phyloP scores from a whole-genome alignment of 1,284 basidiomycete species.

The Papiliotrema laurentii region DNA sequence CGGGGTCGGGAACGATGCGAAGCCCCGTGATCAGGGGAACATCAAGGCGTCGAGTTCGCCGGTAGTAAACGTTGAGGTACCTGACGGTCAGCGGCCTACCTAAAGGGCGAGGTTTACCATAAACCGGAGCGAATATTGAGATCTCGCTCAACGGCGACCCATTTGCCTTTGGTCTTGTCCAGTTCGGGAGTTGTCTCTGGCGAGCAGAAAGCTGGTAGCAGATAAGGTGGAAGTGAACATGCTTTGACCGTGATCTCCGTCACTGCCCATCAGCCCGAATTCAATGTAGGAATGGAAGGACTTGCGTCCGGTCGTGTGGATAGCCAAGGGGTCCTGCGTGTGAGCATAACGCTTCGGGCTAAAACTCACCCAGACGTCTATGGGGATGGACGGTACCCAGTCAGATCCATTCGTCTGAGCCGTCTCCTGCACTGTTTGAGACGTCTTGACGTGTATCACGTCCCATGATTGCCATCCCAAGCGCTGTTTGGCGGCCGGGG shows the following conservation, averaged over 20 bases:
- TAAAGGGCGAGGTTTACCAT: constrained; percentile 42
- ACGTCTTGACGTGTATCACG: constrained; percentile 51
- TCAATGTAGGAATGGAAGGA: constrained; percentile 1
- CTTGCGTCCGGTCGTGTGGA: constrained; percentile 71
- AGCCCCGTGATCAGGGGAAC: constrained; percentile 40
- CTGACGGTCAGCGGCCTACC: constrained; percentile 5
- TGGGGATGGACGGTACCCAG: constrained; percentile 62
- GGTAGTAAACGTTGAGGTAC: constrained; percentile 69
- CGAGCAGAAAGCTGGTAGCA: constrained; percentile 58
- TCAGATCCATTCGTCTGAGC: constrained; percentile 45
- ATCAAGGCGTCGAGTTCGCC: constrained; percentile 64
- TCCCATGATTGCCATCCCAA: constrained; percentile 94
- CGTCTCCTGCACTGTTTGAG: constrained; percentile 9
- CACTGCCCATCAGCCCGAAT: constrained; percentile 39
- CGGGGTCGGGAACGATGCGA: constrained; percentile 27
- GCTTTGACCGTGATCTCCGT: constrained; percentile 70
- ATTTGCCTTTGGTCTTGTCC: constrained; percentile 75
- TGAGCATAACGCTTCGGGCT: constrained; percentile 3
- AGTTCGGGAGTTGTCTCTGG: constrained; percentile 65
- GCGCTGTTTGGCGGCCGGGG: constrained; percentile 63
- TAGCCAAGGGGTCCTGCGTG: constrained; percentile 59
- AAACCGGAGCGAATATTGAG: constrained; percentile 65
- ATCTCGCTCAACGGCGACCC: constrained; percentile 77
- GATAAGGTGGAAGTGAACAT: constrained; percentile 63
- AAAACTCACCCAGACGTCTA: constrained; percentile 67